Base-by-base conservation (phyloP, 495 filamentous ascomycete species). In the Aspergillus wentii region DNA sequence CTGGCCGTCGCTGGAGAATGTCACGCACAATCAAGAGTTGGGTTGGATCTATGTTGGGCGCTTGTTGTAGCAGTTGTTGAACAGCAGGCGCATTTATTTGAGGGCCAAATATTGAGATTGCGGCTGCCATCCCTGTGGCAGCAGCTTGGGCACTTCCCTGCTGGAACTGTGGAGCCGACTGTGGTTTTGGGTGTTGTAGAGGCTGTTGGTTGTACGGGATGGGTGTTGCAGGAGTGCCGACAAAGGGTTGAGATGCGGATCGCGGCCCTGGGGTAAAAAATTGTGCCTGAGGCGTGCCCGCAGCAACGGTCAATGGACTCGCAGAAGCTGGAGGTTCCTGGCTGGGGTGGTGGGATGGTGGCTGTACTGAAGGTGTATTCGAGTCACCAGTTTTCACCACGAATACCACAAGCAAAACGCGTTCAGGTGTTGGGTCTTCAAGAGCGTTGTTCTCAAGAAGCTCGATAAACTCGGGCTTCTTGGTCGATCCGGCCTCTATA, bases 341-440 rank as follows among this genome's bases (percentile, higher is more conserved):
- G 40, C 59, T 66, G 17, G 52, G 54, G 35, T 54, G 68, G 33
- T 57, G 62, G 14, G 68, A 66, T n/a, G 68, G 57, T 21, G 71
- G 62, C 49, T 68, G 55, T 25, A 70, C 52, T 30, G 77, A 67
- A 17, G 62, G 40, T 33, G 68, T 46, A 47, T 64, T 59, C 5
- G 64, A 68, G 6, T 68, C 64, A 26, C 60, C 41, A 0, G 59
- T 72, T 33, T 84, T 77, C 45, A 85, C 79, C 8, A 92, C 85
- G 43, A 94, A 83, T 7, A 85, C 80, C 35, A 85, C 73, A 11
- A 94, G 72, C 17, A 95, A 70, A 59, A 85, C 75, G 7, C 83
- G 82, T 41, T 87, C 78, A 1, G 78, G 61, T 10, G 79, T 75
- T 8, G 71, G 68, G 35, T 76, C 69, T 20, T 87, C 82, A 35